Conservation (phyloP, 1,284 basidiomycete genomes). For the Singerocomus inundabilis region DNA sequence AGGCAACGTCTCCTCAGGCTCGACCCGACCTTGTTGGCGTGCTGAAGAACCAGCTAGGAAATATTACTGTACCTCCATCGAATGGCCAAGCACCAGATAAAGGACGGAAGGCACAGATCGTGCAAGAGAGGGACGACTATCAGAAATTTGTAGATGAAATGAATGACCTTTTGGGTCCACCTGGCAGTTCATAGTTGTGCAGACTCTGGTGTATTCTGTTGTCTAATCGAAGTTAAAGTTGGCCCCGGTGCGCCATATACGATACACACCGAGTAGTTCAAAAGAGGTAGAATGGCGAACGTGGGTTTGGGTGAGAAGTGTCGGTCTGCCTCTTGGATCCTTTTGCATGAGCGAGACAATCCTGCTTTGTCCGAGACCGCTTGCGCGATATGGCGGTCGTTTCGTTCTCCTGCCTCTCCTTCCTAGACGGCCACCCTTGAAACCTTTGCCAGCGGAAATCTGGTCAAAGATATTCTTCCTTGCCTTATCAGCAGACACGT, state of each 20-base stretch:
- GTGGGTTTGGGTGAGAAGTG: slow-evolving; percentile 1
- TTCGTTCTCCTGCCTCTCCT: slow-evolving; percentile 69
- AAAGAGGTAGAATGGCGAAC: background rate
- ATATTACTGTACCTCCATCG: slow-evolving; percentile 17
- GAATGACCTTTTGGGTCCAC: slow-evolving; percentile 50
- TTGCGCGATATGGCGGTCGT: slow-evolving; percentile 50
- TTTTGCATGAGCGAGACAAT: slow-evolving; percentile 30
- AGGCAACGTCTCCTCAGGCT: slow-evolving; percentile 33
- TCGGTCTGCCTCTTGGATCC: background rate
- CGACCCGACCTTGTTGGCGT: slow-evolving; percentile 66
- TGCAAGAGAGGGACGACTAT: slow-evolving; percentile 65
- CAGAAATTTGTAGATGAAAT: slow-evolving; percentile 75
- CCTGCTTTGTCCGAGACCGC: slow-evolving; percentile 50
- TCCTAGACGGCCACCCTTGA: slow-evolving; percentile 47
- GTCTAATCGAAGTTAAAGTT: background rate
- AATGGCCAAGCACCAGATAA: slow-evolving; percentile 27
- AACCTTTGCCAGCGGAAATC: slow-evolving; percentile 65
- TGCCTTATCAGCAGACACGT: slow-evolving; percentile 37
- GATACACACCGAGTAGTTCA: background rate
- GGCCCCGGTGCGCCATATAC: background rate
- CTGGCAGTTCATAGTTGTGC: slow-evolving; percentile 13
- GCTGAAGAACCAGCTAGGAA: slow-evolving; percentile 59
- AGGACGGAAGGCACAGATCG: slow-evolving; percentile 12
- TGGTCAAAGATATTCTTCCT: slow-evolving; percentile 64
- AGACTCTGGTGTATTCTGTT: background rate